Conservation (phyloP, 2,329 filamentous ascomycete genomes). For the Talaromyces marneffei region DNA sequence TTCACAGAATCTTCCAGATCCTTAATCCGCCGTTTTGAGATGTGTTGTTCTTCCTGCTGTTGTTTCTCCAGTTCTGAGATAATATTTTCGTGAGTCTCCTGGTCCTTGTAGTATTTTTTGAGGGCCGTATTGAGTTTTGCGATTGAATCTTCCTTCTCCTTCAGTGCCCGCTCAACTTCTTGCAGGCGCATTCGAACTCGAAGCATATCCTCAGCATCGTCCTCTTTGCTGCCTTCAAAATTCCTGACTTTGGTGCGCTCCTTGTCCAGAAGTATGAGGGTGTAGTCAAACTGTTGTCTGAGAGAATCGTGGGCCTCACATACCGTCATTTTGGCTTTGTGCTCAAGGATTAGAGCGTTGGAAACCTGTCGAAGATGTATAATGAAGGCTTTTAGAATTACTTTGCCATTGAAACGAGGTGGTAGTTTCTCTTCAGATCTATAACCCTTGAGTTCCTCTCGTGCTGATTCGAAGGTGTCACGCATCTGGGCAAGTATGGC, state of each 20-base stretch:
- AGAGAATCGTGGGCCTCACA: slow-evolving; percentile 36
- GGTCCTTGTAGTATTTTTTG: slow-evolving; percentile 37
- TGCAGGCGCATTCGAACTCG: slow-evolving; percentile 40
- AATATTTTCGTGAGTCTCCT: slow-evolving; percentile 38
- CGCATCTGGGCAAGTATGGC: slow-evolving; percentile 35
- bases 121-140: slow-evolving; percentile 37
- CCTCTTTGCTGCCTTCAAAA: slow-evolving; percentile 36
- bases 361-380: slow-evolving; percentile 33
- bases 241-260: slow-evolving; percentile 32
- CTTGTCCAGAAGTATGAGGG: slow-evolving; percentile 35
- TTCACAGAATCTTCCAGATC: slow-evolving; percentile 32
- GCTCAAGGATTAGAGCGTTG: slow-evolving; percentile 30
- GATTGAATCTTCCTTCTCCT: slow-evolving; percentile 39
- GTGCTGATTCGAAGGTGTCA: slow-evolving; percentile 37
- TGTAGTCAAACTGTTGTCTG: slow-evolving; percentile 40
- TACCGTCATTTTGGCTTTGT: slow-evolving; percentile 27
- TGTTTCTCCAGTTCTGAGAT: slow-evolving; percentile 39
- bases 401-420: slow-evolving; percentile 33
- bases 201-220: slow-evolving; percentile 42
- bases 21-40: slow-evolving; percentile 27
- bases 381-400: slow-evolving; percentile 38
- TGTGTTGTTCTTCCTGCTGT: slow-evolving; percentile 24
- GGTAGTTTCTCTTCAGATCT: slow-evolving; percentile 41
- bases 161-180: slow-evolving; percentile 36
- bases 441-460: slow-evolving; percentile 39